These are phyloP conservation scores for Plasmopara muralis DNA, from an alignment of 352 stramenopile genomes.

Conservation along the genomic window DNA sequence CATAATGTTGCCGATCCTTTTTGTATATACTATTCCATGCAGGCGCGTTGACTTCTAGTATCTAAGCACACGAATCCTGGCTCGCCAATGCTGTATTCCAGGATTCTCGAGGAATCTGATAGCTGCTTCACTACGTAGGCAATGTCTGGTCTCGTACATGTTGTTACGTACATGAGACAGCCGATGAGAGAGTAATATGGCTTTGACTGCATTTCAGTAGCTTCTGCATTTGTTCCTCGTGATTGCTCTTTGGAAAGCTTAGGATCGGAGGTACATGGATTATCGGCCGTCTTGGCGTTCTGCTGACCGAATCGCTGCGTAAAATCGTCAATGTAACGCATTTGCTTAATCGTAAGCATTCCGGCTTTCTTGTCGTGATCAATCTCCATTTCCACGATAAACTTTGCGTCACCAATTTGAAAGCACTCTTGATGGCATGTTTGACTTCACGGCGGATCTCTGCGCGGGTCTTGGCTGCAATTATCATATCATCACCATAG, in stretches of 20 bases:
- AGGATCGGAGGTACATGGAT: slow-evolving; percentile 7
- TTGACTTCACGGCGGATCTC: slow-evolving; percentile 4
- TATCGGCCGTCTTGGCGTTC: slow-evolving; percentile 7
- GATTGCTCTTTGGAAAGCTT: not conserved
- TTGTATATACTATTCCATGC: not conserved
- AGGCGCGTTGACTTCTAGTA: not conserved
- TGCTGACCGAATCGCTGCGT: slow-evolving; percentile 6
- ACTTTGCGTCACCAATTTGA: slow-evolving; percentile 8
- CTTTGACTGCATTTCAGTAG: not conserved
- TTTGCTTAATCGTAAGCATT: slow-evolving; percentile 6
- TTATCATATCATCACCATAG: not conserved
- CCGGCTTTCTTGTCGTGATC: slow-evolving; percentile 3
- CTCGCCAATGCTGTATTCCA: not conserved
- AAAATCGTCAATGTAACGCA: not conserved
- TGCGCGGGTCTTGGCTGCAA: slow-evolving; percentile 2
- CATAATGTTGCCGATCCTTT: not conserved
- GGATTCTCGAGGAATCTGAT: not conserved
- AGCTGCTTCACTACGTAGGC: not conserved
- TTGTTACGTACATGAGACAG: not conserved
- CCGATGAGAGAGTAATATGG: not conserved
- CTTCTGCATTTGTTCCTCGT: not conserved
- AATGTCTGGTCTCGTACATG: not conserved
- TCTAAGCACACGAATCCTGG: not conserved
- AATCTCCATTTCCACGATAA: slow-evolving; percentile 24
- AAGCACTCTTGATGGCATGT: not conserved